Base-by-base conservation (phyloP, 2,329 filamentous ascomycete species). In the Fusarium liriodendri region DNA sequence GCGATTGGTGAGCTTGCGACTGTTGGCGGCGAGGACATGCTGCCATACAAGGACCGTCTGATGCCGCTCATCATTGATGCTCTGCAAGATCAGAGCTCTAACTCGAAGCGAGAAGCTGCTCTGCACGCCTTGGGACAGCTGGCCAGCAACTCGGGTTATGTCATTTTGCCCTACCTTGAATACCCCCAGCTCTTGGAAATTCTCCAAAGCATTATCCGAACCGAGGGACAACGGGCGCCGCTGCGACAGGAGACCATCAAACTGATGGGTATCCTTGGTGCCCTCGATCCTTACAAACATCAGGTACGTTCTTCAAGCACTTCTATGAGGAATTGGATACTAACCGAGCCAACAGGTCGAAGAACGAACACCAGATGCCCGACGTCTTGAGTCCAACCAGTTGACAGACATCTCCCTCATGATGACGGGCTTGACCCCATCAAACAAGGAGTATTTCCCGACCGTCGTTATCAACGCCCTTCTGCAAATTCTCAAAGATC, bases 401-500 rank as follows among this genome's bases (percentile, higher is more conserved):
- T 85, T 97, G 77, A 97, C 96, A 0, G 97, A 99, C 82, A 97
- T 99, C 54, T 97, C 95, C 5, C 88, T 99, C 33, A 98, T 99
- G 88, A 99, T 99, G 96, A 95, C 94, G 47, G 97, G 97, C 16
- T 87, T 98, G 45, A 98, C 95, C 1, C 97, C 97, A 0, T 98
- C 96, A 0, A 98, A 94, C 79, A 98, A 99, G 80, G 97, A 99
- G 78, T 99, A 99, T 83, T 99, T 98, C 80, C 97, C 97, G 1
- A 99, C 97, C 0, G 95, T 99, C 20, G 97, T 98, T 55, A 98
- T 99, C 80, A 98, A 98, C 78, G 97, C 97, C 2, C 88, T 99
- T 13, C 91, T 99, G 78, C 93, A 95, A 66, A 95, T 99, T 75
- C 85, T 99, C 38, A 97, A 96, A 78, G 97, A 99, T 77, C 91